Conservation (phyloP, 2,329 filamentous ascomycete genomes). For the Chalaropsis ovoidea region DNA sequence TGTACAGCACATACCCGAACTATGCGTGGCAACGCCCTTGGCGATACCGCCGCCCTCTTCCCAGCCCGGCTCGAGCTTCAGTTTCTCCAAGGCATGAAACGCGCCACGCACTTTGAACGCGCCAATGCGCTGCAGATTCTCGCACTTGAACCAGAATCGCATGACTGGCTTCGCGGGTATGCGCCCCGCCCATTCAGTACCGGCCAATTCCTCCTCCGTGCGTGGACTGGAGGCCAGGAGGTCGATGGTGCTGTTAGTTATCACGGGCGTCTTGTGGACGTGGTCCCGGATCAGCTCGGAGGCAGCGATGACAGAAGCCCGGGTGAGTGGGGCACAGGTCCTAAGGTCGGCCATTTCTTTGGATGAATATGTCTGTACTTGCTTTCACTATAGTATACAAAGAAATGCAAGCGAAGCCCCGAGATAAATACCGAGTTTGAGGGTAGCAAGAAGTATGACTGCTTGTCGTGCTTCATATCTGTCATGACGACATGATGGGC, state of each 20-base stretch:
- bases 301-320: constrained; percentile 60
- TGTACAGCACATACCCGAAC: constrained; percentile 52
- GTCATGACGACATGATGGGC: not conserved
- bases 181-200: constrained; percentile 47
- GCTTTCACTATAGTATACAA: not conserved
- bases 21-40: constrained; percentile 79
- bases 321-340: constrained; percentile 55
- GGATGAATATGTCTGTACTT: not conserved
- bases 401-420: not conserved
- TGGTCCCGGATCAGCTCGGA: constrained; percentile 61
- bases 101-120: constrained; percentile 90
- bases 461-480: not conserved
- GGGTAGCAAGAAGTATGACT: not conserved
- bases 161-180: constrained; percentile 57
- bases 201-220: constrained; percentile 41
- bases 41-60: constrained; percentile 48
- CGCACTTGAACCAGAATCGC: constrained; percentile 85
- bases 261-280: constrained; percentile 73
- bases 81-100: constrained; percentile 68
- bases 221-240: constrained; percentile 64
- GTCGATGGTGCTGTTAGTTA: constrained; percentile 68
- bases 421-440: not conserved
- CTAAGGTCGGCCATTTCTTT: constrained; percentile 44
- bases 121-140: constrained; percentile 82
- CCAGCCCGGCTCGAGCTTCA: constrained; percentile 54